phyloP scores from a whole-genome alignment of 768 basidiomycete species.

The Inosperma sp. region DNA sequence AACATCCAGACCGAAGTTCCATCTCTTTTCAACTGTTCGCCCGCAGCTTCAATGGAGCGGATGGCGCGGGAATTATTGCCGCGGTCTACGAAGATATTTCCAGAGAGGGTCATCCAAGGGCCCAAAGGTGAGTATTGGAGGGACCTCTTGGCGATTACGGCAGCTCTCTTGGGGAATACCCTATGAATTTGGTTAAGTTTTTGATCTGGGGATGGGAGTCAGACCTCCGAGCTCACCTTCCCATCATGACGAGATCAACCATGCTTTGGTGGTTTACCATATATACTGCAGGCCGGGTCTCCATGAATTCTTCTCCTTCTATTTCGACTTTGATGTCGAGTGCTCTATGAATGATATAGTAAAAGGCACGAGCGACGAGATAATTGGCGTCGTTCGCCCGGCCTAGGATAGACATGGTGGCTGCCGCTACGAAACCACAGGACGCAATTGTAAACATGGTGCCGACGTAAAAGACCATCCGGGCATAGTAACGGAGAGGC shows the following conservation, averaged over 20 bases:
- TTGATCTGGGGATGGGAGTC: not conserved
- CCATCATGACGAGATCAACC: slow-evolving; percentile 80
- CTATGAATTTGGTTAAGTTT: slow-evolving; percentile 31
- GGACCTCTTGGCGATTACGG: slow-evolving; percentile 92
- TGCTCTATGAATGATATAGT: slow-evolving; percentile 55
- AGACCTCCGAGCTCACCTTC: slow-evolving; percentile 48
- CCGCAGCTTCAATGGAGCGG: slow-evolving; percentile 70
- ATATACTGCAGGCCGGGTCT: slow-evolving; percentile 65
- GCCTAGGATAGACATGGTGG: slow-evolving; percentile 63
- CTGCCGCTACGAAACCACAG: slow-evolving; percentile 64
- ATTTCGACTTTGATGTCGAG: slow-evolving; percentile 69
- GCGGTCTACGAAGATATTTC: slow-evolving; percentile 89
- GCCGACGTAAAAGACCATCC: slow-evolving; percentile 66
- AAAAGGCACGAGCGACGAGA: slow-evolving; percentile 81
- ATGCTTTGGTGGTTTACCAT: slow-evolving; percentile 93
- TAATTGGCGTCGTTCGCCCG: slow-evolving; percentile 76
- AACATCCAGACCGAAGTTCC: slow-evolving; percentile 88
- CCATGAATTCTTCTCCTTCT: slow-evolving; percentile 82
- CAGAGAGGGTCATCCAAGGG: slow-evolving; percentile 84
- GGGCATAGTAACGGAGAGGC: slow-evolving; percentile 65
- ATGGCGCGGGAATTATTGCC: slow-evolving; percentile 74
- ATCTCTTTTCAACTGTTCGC: slow-evolving; percentile 65
- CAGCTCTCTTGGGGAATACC: slow-evolving; percentile 74
- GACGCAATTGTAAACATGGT: slow-evolving; percentile 66
- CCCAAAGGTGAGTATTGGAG: slow-evolving; percentile 85